Conservation (phyloP, 768 basidiomycete species). For the Infundibulicybe gibba region DNA sequence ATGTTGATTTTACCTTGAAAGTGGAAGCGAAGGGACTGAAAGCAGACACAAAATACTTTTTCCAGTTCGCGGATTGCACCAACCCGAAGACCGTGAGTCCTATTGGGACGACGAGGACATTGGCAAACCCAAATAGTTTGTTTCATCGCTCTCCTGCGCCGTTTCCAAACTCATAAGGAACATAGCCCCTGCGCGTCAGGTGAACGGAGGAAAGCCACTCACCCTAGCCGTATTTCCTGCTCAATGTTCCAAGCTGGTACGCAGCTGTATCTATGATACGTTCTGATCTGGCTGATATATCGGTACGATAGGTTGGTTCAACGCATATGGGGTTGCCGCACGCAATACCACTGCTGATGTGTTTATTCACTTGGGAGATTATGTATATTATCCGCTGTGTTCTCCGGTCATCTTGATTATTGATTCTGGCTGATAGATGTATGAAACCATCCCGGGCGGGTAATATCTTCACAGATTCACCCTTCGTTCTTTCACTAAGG, state of each 20-base stretch:
- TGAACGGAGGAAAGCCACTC: constrained; percentile 51
- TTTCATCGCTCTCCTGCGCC: background rate
- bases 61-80: constrained; percentile 52
- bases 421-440: constrained; percentile 29
- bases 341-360: constrained; percentile 49
- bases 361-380: constrained; percentile 59
- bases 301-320: constrained; percentile 33
- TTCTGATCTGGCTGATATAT: too few relatives aligned
- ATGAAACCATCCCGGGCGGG: constrained; percentile 38
- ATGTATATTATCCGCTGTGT: constrained; percentile 27
- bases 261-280: background rate
- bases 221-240: constrained; percentile 57
- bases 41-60: constrained; percentile 54
- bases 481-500: background rate
- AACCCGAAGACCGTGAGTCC: constrained; percentile 38
- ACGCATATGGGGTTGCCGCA: constrained; percentile 55
- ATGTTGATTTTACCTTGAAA: constrained; percentile 60
- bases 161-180: background rate
- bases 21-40: constrained; percentile 50
- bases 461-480: background rate
- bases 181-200: constrained; percentile 39
- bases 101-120: constrained; percentile 48
- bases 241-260: constrained; percentile 49
- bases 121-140: constrained; percentile 43
- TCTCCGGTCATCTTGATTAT: too few relatives aligned